Evolutionary conservation across 2,329 filamentous ascomycete genomes (phyloP), one percentile per base, ranked within the genome.

Genomic region (Eutypella sp.): DNA sequence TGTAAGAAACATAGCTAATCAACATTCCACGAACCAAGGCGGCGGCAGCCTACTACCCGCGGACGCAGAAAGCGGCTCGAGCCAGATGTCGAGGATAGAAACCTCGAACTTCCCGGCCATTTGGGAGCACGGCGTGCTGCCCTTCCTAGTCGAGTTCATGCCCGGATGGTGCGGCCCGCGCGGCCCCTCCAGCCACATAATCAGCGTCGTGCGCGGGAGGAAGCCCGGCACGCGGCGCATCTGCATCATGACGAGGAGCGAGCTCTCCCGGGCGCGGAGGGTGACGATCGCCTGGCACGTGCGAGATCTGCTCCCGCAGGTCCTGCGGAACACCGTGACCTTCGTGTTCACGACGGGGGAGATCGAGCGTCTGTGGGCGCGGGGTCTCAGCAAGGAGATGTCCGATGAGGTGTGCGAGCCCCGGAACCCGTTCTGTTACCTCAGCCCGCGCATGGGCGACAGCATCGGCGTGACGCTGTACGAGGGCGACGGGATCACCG

Each of bases 381-480:
- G 69, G 15, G 70, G 70, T 1, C 49, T 72, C 4, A 53, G 60
- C 36, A 59, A 55, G 41, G 55, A 64, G 8, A 64, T 65, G 48
- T 66, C 63, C 2, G 70, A 73, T 47, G 69, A 71, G 10, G 56
- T 72, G 1, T 72, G 69, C 48, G 40, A 46, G 27, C 60, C 70
- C 5, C 61, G 68, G 13, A 73, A 73, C 50, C 69, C 70, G 2
- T 72, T 69, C 40, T 67, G 62, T 49, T 73, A 71, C 51, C 50
- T 55, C 31, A 62, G 51, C n/a, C 69, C 66, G 3, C 67, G 68
- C 44, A 73, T 73, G 69, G 70, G 70, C 2, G 70, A 73, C 41
- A 72, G 69, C 47, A 70, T 73, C 33, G 70, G 70, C 8, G 57
- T 67, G 13, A 52, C 47, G 5, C 61, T 61, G 1, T 56, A 55